phyloP scores from a whole-genome alignment of 345 rosid genomes.

The Barbarea vulgaris region DNA sequence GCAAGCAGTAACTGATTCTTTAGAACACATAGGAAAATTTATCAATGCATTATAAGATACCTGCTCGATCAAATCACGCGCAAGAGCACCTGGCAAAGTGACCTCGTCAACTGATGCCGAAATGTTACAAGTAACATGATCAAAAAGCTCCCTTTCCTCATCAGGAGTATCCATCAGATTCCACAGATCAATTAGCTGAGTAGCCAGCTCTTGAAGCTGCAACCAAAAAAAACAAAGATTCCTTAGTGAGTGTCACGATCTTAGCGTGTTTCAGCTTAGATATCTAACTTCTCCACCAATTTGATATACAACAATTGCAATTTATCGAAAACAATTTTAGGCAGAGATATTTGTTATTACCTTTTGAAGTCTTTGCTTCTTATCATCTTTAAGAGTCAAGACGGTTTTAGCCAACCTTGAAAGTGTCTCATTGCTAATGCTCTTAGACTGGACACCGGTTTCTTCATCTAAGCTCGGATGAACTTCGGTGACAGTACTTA shows the following conservation, averaged over 20 bases:
- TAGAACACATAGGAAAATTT: neutral
- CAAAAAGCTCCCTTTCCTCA: slow-evolving; percentile 84
- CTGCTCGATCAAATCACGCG: slow-evolving; percentile 91
- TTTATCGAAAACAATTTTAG: neutral
- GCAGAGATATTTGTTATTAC: slow-evolving; percentile 39
- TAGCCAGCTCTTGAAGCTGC: slow-evolving; percentile 96
- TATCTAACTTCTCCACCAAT: neutral
- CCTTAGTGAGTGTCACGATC: neutral
- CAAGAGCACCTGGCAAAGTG: slow-evolving; percentile 83
- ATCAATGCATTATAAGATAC: slow-evolving; percentile 41
- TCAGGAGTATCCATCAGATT: slow-evolving; percentile 93
- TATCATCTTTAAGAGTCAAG: slow-evolving; percentile 75
- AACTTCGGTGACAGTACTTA: slow-evolving; percentile 78
- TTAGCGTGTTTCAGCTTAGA: slow-evolving; percentile 2
- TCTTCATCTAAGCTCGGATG: slow-evolving; percentile 97
- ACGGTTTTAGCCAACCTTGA: slow-evolving; percentile 87
- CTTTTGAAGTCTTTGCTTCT: slow-evolving; percentile 93
- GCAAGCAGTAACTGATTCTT: slow-evolving; percentile 29
- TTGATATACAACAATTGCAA: neutral
- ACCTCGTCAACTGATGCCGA: slow-evolving; percentile 91
- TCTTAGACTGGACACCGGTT: slow-evolving; percentile 69
- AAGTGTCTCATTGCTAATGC: slow-evolving; percentile 95
- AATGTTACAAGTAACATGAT: slow-evolving; percentile 86
- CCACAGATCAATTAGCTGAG: slow-evolving; percentile 90
- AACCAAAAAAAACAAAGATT: neutral